These are phyloP conservation scores for Papiliotrema flavescens DNA, from an alignment of 1,284 basidiomycete species.

Conservation along the genomic window DNA sequence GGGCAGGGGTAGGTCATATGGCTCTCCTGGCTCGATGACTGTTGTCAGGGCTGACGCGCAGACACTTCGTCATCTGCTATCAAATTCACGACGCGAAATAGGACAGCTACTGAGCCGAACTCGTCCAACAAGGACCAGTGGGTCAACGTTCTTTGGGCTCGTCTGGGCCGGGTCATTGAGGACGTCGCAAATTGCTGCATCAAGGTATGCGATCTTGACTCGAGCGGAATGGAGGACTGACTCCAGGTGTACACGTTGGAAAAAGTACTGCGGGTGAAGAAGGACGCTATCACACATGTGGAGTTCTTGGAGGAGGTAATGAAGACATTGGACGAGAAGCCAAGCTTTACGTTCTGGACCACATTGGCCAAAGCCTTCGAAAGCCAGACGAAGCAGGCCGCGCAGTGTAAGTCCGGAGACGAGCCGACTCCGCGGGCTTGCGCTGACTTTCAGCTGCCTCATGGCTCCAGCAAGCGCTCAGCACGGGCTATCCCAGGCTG, in stretches of 20 bases:
- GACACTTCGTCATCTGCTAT: constrained; percentile 16
- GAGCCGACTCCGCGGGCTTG: neutral
- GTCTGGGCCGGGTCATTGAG: constrained; percentile 76
- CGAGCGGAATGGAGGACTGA: neutral
- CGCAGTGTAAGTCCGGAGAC: constrained; percentile 57
- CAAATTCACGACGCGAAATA: constrained; percentile 47
- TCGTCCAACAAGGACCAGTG: constrained; percentile 76
- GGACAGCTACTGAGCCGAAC: constrained; percentile 73
- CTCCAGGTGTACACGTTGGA: constrained; percentile 84
- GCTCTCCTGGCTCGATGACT: too few species aligned
- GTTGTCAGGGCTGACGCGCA: neutral
- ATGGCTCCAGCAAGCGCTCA: constrained; percentile 83
- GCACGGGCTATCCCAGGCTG: constrained; percentile 76
- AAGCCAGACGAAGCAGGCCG: constrained; percentile 68
- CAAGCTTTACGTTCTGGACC: constrained; percentile 86
- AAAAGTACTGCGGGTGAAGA: constrained; percentile 85
- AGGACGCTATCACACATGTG: constrained; percentile 68
- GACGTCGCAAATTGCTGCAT: constrained; percentile 87
- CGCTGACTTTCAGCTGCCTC: constrained; percentile 18
- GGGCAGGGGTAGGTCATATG: constrained; percentile 59
- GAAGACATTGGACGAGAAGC: constrained; percentile 85
- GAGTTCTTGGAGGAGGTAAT: constrained; percentile 88
- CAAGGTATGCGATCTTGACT: constrained; percentile 57
- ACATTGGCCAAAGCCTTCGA: constrained; percentile 75
- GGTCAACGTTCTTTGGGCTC: constrained; percentile 72